These are phyloP conservation scores for Linum usitatissimum DNA, from an alignment of 345 rosid genomes.

Conservation along the genomic window DNA sequence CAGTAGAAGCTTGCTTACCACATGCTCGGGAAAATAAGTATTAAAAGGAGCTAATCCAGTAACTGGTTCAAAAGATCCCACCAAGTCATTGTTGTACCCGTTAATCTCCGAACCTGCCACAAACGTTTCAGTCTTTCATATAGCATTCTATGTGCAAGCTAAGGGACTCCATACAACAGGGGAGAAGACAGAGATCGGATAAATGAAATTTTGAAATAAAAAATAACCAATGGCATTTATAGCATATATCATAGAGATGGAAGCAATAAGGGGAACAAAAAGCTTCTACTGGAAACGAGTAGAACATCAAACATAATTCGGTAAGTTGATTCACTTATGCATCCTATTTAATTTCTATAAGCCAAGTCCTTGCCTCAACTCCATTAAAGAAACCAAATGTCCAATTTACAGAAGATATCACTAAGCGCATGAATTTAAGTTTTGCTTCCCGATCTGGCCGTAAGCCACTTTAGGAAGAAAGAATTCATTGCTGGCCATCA, in stretches of 20 bases:
- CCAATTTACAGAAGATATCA: too few species aligned
- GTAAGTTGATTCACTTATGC: conserved; percentile 3
- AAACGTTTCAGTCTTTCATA: conserved; percentile 5
- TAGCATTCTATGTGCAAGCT: background rate
- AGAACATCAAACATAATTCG: background rate
- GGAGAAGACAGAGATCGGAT: background rate
- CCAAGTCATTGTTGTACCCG: conserved; percentile 8
- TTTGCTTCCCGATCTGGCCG: too few species aligned
- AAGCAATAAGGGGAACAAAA: too few species aligned
- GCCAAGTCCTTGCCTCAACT: too few species aligned
- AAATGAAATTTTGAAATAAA: conserved; percentile 2
- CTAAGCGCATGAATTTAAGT: too few species aligned
- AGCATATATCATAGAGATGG: too few species aligned
- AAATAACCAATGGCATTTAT: too few species aligned
- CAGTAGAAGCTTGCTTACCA: conserved; percentile 13
- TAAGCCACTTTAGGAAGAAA: too few species aligned
- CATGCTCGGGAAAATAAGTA: conserved; percentile 14
- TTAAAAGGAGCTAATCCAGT: conserved; percentile 4
- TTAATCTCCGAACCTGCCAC: conserved; percentile 12
- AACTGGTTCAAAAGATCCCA: conserved; percentile 8
- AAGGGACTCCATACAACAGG: background rate
- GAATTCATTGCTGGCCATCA: too few species aligned
- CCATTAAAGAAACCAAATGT: too few species aligned
- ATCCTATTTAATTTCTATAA: too few species aligned
- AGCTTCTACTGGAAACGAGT: background rate